phyloP scores from a whole-genome alignment of 305 asterid genomes.

The Fraxinus dipetala region DNA sequence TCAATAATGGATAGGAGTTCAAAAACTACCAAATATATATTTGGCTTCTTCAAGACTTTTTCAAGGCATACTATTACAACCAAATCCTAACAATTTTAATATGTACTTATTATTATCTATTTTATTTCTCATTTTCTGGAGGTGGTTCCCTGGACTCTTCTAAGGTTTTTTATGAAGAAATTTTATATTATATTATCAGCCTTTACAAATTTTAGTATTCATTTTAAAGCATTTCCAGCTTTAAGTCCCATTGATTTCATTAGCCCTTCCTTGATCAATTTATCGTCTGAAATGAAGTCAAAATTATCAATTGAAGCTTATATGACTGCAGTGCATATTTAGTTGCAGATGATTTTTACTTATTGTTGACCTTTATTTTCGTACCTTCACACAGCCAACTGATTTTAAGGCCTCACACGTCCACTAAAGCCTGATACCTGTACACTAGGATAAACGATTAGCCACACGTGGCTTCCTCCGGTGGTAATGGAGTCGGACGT shows the following conservation, averaged over 20 bases:
- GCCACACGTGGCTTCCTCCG: too few species aligned
- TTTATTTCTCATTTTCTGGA: constrained; percentile 5
- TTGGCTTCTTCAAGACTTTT: neutral
- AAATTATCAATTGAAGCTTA: neutral
- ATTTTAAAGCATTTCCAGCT: constrained; percentile 4
- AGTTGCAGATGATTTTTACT: neutral
- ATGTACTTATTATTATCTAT: too few species aligned
- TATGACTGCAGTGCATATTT: neutral
- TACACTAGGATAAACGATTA: too few species aligned
- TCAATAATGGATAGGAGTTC: neutral
- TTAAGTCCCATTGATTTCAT: neutral
- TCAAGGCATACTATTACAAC: neutral
- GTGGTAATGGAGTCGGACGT: too few species aligned
- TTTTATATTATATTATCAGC: neutral
- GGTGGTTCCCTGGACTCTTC: neutral
- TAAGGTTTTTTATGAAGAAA: neutral
- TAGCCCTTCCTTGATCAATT: neutral
- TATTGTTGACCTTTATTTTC: neutral
- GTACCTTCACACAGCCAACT: too few species aligned
- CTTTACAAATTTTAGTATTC: neutral
- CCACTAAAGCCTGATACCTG: too few species aligned
- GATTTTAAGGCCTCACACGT: too few species aligned
- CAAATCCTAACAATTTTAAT: neutral
- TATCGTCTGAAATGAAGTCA: neutral
- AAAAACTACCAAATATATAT: neutral